Percentiles rank a stretch among this genome's conserved stretches.
Evolutionary conservation across 2,329 filamentous ascomycete genomes (phyloP).

Genomic region (Magnaporthiopsis rhizophila): DNA sequence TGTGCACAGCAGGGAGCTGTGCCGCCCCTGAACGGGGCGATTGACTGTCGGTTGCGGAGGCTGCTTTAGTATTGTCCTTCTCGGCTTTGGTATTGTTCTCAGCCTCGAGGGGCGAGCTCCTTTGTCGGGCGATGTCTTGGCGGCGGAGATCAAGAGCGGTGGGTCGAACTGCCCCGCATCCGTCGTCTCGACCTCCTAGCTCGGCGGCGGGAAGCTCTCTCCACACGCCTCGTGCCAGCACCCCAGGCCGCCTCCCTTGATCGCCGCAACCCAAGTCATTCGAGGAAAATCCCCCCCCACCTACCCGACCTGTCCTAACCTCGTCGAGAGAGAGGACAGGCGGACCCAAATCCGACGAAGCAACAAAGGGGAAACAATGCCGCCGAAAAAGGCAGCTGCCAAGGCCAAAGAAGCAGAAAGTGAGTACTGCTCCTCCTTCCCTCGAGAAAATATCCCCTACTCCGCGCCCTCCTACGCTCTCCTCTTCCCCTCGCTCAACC

Average conservation of each 20-base stretch:
- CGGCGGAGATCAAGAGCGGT: not conserved
- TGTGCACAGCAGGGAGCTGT: too few species aligned
- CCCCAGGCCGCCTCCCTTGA: not conserved
- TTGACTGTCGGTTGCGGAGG: too few species aligned
- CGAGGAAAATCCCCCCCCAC: not conserved
- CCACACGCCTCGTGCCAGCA: not conserved
- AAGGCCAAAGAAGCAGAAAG: conserved; percentile 21
- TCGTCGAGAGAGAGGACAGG: not conserved
- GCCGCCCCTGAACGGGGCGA: too few species aligned
- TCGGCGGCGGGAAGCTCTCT: not conserved
- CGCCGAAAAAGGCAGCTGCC: conserved; percentile 22
- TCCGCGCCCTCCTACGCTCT: not conserved
- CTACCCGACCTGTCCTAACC: not conserved
- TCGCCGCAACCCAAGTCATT: not conserved
- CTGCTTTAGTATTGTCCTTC: not conserved
- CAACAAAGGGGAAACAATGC: conserved; percentile 19
- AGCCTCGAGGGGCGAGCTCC: not conserved
- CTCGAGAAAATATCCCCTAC: not conserved
- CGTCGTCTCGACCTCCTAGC: not conserved
- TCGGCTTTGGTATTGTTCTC: not conserved
- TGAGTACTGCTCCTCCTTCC: conserved; percentile 12
- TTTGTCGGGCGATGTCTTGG: not conserved
- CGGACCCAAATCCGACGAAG: not conserved
- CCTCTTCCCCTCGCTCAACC: not conserved
- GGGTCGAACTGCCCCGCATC: not conserved